Evolutionary conservation across 257 asterid genomes (phyloP).

Genomic region (Gentiana macrophylla): DNA sequence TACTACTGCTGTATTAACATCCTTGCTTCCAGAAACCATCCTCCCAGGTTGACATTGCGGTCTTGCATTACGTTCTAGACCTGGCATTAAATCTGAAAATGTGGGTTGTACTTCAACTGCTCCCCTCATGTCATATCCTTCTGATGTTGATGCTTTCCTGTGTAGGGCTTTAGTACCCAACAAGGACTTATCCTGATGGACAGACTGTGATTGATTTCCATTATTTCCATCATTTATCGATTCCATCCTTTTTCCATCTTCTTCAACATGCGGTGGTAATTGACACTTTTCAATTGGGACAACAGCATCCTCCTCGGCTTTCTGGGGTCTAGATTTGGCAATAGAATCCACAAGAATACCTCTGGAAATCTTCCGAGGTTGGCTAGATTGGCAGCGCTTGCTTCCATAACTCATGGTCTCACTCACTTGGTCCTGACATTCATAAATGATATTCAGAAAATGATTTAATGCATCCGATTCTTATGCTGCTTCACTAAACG

Average conservation of each 20-base stretch:
- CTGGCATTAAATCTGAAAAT: slow-evolving; percentile 23
- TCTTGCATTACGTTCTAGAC: slow-evolving; percentile 15
- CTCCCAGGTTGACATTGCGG: slow-evolving; percentile 15
- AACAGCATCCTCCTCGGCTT: slow-evolving; percentile 16
- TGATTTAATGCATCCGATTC: too few relatives aligned
- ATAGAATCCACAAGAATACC: slow-evolving; percentile 56
- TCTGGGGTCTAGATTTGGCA: slow-evolving; percentile 26
- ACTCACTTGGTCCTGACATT: slow-evolving; percentile 39
- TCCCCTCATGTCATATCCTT: slow-evolving; percentile 15
- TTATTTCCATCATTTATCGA: slow-evolving; percentile 15
- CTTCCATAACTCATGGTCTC: slow-evolving; percentile 41
- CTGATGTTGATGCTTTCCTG: slow-evolving; percentile 25
- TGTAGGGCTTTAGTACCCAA: slow-evolving; percentile 44
- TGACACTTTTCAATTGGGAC: slow-evolving; percentile 17
- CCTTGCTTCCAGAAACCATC: slow-evolving; percentile 14
- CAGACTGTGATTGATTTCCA: slow-evolving; percentile 26
- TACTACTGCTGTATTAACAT: slow-evolving; percentile 19
- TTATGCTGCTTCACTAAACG: too few relatives aligned
- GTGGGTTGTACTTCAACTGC: slow-evolving; percentile 26
- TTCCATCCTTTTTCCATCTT: slow-evolving; percentile 18
- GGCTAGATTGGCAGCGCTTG: slow-evolving; percentile 41
- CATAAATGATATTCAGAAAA: not conserved
- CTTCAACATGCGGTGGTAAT: slow-evolving; percentile 22
- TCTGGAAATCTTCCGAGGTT: slow-evolving; percentile 71
- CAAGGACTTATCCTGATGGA: slow-evolving; percentile 39